A percentile compares a stretch with the other conserved stretches of the same genome.
Evolutionary conservation across 768 basidiomycete species (phyloP).

Genomic region (Hortiboletus flavorubellus): DNA sequence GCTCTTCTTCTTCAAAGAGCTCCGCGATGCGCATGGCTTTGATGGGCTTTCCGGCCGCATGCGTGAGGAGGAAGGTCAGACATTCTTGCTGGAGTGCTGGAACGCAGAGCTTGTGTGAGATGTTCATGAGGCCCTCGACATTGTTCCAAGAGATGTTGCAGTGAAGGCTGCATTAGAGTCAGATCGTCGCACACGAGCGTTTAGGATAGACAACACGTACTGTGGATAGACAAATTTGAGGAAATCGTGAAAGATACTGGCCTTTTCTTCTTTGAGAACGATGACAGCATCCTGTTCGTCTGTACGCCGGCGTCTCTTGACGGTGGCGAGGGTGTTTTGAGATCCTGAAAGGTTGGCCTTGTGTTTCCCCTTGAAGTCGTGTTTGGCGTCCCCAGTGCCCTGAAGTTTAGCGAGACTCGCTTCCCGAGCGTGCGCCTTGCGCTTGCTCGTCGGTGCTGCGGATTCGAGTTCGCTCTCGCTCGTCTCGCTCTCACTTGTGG

Average conservation of each 20-base stretch:
- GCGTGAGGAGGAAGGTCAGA: conserved; percentile 83
- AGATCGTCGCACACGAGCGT: not conserved
- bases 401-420: conserved; percentile 63
- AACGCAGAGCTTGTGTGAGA: conserved; percentile 85
- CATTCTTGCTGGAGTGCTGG: conserved; percentile 79
- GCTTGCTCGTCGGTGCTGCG: conserved; percentile 12
- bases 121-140: conserved; percentile 87
- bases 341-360: conserved; percentile 17
- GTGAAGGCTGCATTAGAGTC: conserved; percentile 52
- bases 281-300: conserved; percentile 78
- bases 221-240: conserved; percentile 92
- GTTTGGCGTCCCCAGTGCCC: conserved; percentile 27
- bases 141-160: conserved; percentile 96
- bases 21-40: conserved; percentile 93
- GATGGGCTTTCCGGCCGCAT: conserved; percentile 89
- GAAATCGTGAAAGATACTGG: conserved; percentile 89
- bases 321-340: conserved; percentile 37
- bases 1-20: conserved; percentile 83
- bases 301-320: conserved; percentile 40
- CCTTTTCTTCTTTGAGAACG: conserved; percentile 86
- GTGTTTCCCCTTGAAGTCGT: conserved; percentile 24
- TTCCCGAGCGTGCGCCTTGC: conserved; percentile 42
- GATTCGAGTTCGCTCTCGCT: conserved; percentile 36
- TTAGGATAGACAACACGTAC: conserved; percentile 41
- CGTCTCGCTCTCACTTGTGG: conserved; percentile 32